Evolutionary conservation across 305 asterid genomes (phyloP), one percentile per base, ranked within the genome.

Genomic region (Fraxinus sp.): DNA sequence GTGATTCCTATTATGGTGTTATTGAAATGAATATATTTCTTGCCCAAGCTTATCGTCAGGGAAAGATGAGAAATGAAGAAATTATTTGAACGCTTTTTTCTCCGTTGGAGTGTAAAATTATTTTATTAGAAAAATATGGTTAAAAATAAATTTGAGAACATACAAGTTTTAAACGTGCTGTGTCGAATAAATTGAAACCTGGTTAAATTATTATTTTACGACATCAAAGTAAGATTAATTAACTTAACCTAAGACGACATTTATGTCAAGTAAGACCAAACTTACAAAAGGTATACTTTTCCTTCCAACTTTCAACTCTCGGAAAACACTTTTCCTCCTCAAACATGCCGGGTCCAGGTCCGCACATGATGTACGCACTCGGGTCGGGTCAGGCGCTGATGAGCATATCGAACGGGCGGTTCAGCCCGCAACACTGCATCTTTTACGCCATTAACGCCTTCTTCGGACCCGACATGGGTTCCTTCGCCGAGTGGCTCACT

Each of bases 281-380:
- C n/a, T n/a, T n/a, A 22, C 16, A 28, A 28, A 13, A 28, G 13
- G 5, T 26, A 3, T 24, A 46, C 22, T 52, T 52, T 52, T 52
- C 62, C 8, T 52, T 16, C 7, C 7, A 4, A 13, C 7, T 66
- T 9, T 10, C 14, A 26, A 4, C 30, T 28, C 36, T 26, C 28
- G 18, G 35, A 62, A 22, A 0, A 62, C 72, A 20, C 37, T 24
- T 24, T 52, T 52, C 62, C 75, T 28, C 59, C 59, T 0, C 49
- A 39, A 87, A 57, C 9, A 95, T 94, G 98, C 98, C 98, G 77
- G 98, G 98, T 2, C 98, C 97, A n/a, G 98, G 98, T 82, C 97
- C 98, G 79, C 98, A 94, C 89, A 86, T 94, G 98, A 87, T 95
- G 22, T 95, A 94, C 91, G 86, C 98, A 18, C 90, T 95, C 79